Evolutionary conservation across 495 filamentous ascomycete genomes (phyloP).

Genomic region (Xylaria telfairii): DNA sequence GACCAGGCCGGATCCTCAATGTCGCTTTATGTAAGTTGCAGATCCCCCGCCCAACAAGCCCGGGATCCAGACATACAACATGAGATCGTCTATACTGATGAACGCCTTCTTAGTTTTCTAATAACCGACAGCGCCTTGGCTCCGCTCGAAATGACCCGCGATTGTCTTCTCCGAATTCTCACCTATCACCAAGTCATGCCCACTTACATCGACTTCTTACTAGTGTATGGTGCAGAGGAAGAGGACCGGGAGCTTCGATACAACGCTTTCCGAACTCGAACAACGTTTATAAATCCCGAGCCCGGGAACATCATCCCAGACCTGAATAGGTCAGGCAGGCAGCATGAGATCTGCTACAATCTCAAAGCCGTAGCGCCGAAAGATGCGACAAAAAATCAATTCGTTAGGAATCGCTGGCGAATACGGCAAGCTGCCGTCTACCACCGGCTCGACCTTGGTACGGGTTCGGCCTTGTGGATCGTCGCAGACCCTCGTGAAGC

Average conservation of each 20-base stretch:
- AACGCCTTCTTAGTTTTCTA: constrained; percentile 32
- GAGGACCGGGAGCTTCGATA: constrained; percentile 25
- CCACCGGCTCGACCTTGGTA: constrained; percentile 51
- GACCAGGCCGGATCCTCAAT: constrained; percentile 39
- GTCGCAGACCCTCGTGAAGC: constrained; percentile 28
- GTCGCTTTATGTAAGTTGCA: constrained; percentile 39
- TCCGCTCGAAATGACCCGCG: constrained; percentile 32
- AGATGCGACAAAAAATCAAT: background rate
- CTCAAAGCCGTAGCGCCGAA: constrained; percentile 43
- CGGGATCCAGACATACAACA: background rate
- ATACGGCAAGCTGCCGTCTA: constrained; percentile 50
- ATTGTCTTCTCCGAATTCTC: constrained; percentile 43
- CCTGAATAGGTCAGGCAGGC: constrained; percentile 45
- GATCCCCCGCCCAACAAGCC: background rate
- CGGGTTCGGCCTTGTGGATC: constrained; percentile 46
- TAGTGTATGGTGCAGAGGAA: constrained; percentile 42
- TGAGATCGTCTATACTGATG: background rate
- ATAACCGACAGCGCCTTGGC: constrained; percentile 30
- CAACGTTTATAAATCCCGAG: constrained; percentile 25
- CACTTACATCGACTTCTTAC: constrained; percentile 48
- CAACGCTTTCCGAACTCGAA: constrained; percentile 34
- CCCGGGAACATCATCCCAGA: constrained; percentile 39
- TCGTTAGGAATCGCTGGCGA: constrained; percentile 40
- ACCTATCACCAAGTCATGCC: constrained; percentile 53
- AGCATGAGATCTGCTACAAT: constrained; percentile 49